phyloP scores from a whole-genome alignment of 495 filamentous ascomycete genomes.

The Daldinia loculata region DNA sequence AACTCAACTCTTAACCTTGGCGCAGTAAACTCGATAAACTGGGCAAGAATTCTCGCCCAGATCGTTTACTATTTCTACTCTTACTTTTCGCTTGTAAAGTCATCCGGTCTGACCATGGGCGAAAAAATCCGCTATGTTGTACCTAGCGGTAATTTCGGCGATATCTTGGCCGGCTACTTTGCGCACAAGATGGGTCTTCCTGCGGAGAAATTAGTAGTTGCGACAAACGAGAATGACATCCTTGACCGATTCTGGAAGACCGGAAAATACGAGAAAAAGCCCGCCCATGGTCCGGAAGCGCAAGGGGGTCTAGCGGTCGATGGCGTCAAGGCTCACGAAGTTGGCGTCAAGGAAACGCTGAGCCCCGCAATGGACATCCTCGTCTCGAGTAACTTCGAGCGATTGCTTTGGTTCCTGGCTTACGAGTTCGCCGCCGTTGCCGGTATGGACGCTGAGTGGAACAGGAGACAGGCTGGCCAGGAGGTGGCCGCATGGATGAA shows the following conservation, averaged over 20 bases:
- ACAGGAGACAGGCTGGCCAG: conserved; percentile 68
- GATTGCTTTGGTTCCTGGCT: conserved; percentile 92
- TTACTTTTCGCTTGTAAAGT: conserved; percentile 78
- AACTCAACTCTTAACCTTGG: conserved; percentile 79
- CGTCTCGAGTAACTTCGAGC: conserved; percentile 94
- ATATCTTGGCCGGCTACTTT: conserved; percentile 93
- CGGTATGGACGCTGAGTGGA: conserved; percentile 66
- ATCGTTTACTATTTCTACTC: conserved; percentile 92
- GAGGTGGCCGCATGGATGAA: conserved; percentile 76
- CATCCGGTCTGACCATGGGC: conserved; percentile 59
- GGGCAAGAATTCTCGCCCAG: conserved; percentile 89
- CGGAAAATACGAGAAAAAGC: conserved; percentile 80
- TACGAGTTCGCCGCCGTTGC: conserved; percentile 64
- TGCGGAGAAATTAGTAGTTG: conserved; percentile 80
- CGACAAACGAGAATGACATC: conserved; percentile 95
- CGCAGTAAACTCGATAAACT: conserved; percentile 93
- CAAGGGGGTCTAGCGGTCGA: conserved; percentile 66
- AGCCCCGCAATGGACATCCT: conserved; percentile 97
- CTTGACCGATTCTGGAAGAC: conserved; percentile 85
- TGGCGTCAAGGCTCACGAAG: conserved; percentile 70
- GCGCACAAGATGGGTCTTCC: conserved; percentile 91
- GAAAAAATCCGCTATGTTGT: conserved; percentile 80
- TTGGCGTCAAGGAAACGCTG: conserved; percentile 84
- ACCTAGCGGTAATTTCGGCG: conserved; percentile 96
- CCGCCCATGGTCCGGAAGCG: conserved; percentile 61